Base-by-base conservation (phyloP, 192 early-diverging fungal genomes). In the Mortierella hygrophila region DNA sequence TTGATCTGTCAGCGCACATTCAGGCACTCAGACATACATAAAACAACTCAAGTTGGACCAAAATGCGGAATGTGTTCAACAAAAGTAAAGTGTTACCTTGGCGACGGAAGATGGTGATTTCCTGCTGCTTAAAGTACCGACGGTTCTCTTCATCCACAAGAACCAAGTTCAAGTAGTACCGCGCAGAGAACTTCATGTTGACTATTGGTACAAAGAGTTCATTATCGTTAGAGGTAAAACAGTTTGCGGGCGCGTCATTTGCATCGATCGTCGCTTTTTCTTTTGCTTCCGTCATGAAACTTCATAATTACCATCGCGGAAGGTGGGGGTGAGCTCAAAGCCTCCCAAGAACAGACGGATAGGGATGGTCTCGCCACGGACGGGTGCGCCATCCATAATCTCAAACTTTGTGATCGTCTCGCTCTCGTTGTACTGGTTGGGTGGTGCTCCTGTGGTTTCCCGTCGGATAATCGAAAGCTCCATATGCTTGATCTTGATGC, bases 401-500 rank as follows among this genome's bases (percentile, higher is more conserved):
- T 99, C 99, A 90, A 99, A 99, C 89, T 97, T 98, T 65, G 98
- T 99, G 60, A 99, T 95, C 1, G 97, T 99, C 89, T 99, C 99
- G 89, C 95, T 97, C 91, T 99, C 99, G 88, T 99, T 99, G 90
- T 98, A 98, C 83, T 98, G 96, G 85, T 99, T 99, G 37, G 97
- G 97, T 60, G 96, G 97, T 32, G 97, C 94, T 23, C 98, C 99
- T 10, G 98, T 99, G 5, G 98, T 97, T 89, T 99, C 99, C 29
- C 99, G 92, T 23, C 98, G 94, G 75, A 99, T 98, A 78, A 99
- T 99, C 46, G 97, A 97, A 65, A 99, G 92, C 82, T 99, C 99
- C 99, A 99, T 99, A 83, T 99, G 95, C 88, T 98, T 99, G 89
- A 99, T 98, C 89, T 99, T 99, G 89, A 99, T 99, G 68, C 99